Base-by-base conservation (phyloP, 2,329 filamentous ascomycete species). In the Dactylellina parvicollis region DNA sequence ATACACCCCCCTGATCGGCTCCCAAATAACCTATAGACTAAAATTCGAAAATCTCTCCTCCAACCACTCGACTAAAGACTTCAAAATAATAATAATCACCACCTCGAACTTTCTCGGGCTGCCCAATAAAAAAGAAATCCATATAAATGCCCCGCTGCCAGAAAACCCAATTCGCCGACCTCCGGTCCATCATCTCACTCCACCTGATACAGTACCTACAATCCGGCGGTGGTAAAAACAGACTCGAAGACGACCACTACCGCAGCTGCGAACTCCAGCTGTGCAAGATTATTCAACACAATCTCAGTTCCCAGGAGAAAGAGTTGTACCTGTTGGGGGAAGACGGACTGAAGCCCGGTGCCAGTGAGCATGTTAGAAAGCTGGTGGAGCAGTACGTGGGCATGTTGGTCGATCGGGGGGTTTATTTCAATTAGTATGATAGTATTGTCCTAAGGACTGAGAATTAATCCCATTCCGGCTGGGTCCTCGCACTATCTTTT, bases 241-340 rank as follows among this genome's bases (percentile, higher is more conserved):
- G 14, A 1, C 4, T 36, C 28, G 28, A 36, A 24, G 49, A 24
- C 9, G n/a, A 36, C 4, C 49, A 54, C 16, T 54, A 54, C 30
- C 49, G 28, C 49, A 36, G 28, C 49, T 54, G 49, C n/a, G 49
- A 54, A 54, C 12, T 54, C n/a, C 28, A 54, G 30, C 49, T 54
- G 2, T 54, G 38, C 16, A 54, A 32, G 18, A 34, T 54, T 30
- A 54, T 54, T n/a, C 49, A 30, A n/a, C 20, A 36, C 30, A 54
- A 36, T 54, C n/a, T 54, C 9, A 36, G 8, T 22, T 9, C 32
- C 10, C 49, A 54, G 16, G n/a, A 54, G 28, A 54, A 18, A 10
- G 32, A 36, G 18, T 2, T 54, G 5, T 16, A 16, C n/a, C 46
- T 50, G 24, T 12, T 50, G 46, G 24, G 12, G 18, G 12, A 30